Evolutionary conservation across 2,329 filamentous ascomycete species (phyloP).

Genomic region (Canariomyces notabilis): DNA sequence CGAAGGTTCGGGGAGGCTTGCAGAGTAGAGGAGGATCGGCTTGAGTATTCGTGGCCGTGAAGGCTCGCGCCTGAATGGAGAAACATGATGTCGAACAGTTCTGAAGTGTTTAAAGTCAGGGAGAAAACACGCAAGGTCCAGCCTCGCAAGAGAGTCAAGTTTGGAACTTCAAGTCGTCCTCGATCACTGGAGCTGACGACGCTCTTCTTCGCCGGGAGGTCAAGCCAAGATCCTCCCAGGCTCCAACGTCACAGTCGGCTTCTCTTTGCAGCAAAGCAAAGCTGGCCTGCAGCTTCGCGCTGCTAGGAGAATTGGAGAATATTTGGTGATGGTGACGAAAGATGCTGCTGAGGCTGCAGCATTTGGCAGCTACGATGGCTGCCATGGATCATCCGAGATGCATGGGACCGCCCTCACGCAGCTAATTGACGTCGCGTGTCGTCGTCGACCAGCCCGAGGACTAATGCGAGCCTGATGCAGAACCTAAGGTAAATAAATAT

Average conservation of each 20-base stretch:
- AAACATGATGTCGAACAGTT: constrained; percentile 44
- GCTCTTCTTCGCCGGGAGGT: no score
- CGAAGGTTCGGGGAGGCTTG: constrained; percentile 32
- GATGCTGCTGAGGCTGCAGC: neutral
- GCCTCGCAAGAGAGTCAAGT: constrained; percentile 7
- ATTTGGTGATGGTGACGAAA: neutral
- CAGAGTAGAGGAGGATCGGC: constrained; percentile 30
- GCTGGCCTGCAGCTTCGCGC: neutral
- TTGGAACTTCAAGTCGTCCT: no score
- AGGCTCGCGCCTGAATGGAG: constrained; percentile 55
- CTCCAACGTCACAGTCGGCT: no score
- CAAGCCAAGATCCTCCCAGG: no score
- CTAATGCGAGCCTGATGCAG: neutral
- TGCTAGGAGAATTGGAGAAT: no score
- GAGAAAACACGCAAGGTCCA: constrained; percentile 6
- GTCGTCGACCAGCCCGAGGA: neutral
- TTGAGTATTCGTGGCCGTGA: constrained; percentile 56
- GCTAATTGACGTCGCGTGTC: neutral
- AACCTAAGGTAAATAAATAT: neutral
- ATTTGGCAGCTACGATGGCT: neutral
- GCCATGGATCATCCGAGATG: neutral
- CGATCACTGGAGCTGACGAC: no score
- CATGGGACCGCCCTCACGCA: neutral
- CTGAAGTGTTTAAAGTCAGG: neutral
- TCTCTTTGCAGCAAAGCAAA: neutral